Evolutionary conservation across 2,329 filamentous ascomycete genomes (phyloP), one percentile per base, ranked within the genome.

Genomic region (Aspergillus udagawae): DNA sequence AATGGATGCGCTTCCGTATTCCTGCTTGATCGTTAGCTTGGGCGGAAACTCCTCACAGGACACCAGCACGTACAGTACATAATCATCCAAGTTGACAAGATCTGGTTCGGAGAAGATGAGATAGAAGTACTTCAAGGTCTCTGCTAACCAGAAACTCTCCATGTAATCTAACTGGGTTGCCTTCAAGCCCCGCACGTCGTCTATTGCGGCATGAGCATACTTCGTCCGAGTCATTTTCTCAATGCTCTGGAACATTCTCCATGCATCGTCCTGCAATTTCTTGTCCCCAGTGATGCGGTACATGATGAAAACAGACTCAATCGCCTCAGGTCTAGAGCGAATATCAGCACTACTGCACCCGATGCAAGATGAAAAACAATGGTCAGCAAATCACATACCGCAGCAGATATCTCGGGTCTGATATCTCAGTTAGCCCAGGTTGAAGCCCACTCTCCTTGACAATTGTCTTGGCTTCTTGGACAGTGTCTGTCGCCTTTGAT

Each of bases 291-390:
- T 85, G 48, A 84, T 81, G 21, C 83, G 79, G 63, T 85, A 85
- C 68, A 86, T 72, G 61, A 85, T 75, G 67, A 86, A 86, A 3
- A 86, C 78, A n/a, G 79, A 82, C 66, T 86, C 83, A 48, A 86
- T 83, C 2, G 83, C 83, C 67, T 86, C 83, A 0, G 83, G 77
- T 60, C 70, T 77, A 59, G 27, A 45, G 38, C n/a, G 8, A 8
- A 28, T 8, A 12, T 54, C 48, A 35, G 42, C 23, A 38, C 28
- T 44, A 60, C 38, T 57, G 55, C 49, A 25, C 27, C 21, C 21
- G 8, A 3, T 2, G 6, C 6, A 27, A 29, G 3, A 51, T 2
- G 35, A 14, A n/a, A n/a, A 1, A 6, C 4, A 29, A 25, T 20
- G 2, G 12, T 25, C 42, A 23, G 9, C 14, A 38, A 20, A 20